Base-by-base conservation (phyloP, 2,329 filamentous ascomycete genomes). In the Phoma sp. region DNA sequence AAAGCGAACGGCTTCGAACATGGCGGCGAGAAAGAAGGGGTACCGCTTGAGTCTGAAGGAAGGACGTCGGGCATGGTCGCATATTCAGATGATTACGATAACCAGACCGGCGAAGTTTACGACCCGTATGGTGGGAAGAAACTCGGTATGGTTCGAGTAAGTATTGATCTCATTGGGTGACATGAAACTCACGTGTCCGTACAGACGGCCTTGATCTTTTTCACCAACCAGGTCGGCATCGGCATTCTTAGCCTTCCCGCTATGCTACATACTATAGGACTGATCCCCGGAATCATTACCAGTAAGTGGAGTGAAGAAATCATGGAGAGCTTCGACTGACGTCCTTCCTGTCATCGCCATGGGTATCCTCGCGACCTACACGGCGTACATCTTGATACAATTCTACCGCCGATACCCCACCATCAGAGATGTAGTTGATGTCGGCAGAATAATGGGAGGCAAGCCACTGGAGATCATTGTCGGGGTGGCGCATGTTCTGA, bases 351-450 rank as follows among this genome's bases (percentile, higher is more conserved):
- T 49, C 12, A 40, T 62, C 22, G 60, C 57, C 0, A 46, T 62
- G 43, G 50, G 51, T 36, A 87, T 89, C 63, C 36, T 52, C 4
- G 49, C 49, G 12, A 52, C 49, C 21, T 52, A 52, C 35, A 45
- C 49, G 6, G 49, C 49, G 1, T 52, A 52, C 35, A 52, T 52
- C 2, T 25, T 52, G 7, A 52, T 52, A 4, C 49, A 52, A 12
- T 52, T 52, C 15, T 52, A 52, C 7, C 41, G 49, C 6, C 41
- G 49, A 1, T 52, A 52, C 13, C 49, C 49, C 2, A 39, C 49
- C 8, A 52, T 52, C 36, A 24, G 49, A 22, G 49, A 52, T 17
- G 49, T 52, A 0, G 49, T 52, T 2, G 49, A 45, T 21, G 49
- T 46, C 21, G 41, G 33, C 21, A 52, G 41, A 19, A 52, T 52